A percentile compares a stretch with the other conserved stretches of the same genome.
Evolutionary conservation across 805 yeast genomes (phyloP).

Genomic region (Pichia eremophila): DNA sequence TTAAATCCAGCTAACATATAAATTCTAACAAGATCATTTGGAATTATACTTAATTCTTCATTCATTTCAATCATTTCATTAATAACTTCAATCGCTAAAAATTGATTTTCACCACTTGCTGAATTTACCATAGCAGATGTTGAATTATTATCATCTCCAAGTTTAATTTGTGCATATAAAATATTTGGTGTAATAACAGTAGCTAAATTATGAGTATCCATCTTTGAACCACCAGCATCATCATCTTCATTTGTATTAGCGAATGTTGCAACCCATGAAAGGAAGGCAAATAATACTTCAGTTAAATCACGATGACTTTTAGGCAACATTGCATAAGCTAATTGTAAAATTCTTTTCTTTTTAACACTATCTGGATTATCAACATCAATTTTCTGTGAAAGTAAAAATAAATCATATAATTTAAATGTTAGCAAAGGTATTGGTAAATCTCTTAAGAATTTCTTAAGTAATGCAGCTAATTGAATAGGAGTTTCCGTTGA

Average conservation of each 20-base stretch:
- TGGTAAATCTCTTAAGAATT: conserved; percentile 86
- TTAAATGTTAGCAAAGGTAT: conserved; percentile 76
- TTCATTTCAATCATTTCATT: conserved; percentile 74
- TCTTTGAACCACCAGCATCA: conserved; percentile 84
- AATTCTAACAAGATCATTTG: conserved; percentile 48
- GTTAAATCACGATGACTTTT: conserved; percentile 71
- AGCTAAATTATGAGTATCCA: conserved; percentile 92
- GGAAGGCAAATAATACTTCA: conserved; percentile 77
- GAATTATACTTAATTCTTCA: conserved; percentile 71
- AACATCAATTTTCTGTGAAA: conserved; percentile 42
- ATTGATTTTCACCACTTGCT: conserved; percentile 56
- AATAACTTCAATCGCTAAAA: conserved; percentile 85
- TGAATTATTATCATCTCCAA: not conserved
- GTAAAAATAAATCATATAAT: conserved; percentile 71
- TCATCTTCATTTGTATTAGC: conserved; percentile 84
- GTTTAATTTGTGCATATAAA: conserved; percentile 38
- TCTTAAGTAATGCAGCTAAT: conserved; percentile 84
- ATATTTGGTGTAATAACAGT: conserved; percentile 94
- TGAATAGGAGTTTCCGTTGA: conserved; percentile 76
- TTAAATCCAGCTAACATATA: conserved; percentile 37
- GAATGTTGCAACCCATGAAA: conserved; percentile 94
- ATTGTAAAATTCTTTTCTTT: conserved; percentile 47
- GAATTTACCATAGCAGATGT: conserved; percentile 1
- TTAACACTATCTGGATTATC: conserved; percentile 27
- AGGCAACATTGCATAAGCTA: conserved; percentile 72